Evolutionary conservation across 371 early-diverging fungal genomes (phyloP).

Genomic region (Lichtheimia ornata): DNA sequence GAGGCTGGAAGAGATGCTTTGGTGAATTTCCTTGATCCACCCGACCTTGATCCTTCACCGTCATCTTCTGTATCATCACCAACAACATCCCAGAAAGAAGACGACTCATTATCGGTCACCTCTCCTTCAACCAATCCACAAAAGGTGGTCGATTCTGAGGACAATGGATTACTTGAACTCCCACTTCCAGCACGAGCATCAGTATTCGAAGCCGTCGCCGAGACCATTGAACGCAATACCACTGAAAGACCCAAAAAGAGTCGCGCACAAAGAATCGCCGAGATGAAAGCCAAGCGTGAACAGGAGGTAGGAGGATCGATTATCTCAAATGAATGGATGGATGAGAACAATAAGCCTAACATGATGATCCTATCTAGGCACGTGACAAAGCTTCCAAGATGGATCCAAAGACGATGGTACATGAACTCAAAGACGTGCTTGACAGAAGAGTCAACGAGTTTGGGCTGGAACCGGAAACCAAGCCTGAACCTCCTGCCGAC

Average conservation of each 20-base stretch:
- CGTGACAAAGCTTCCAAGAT: slow-evolving; percentile 27
- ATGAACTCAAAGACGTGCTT: slow-evolving; percentile 65
- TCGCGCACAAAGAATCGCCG: slow-evolving; percentile 61
- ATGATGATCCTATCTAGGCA: slow-evolving; percentile 18
- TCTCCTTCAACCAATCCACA: slow-evolving; percentile 20
- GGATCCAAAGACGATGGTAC: slow-evolving; percentile 60
- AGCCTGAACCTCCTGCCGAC: background rate
- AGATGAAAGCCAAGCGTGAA: slow-evolving; percentile 52
- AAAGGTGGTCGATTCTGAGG: slow-evolving; percentile 33
- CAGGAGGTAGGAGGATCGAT: slow-evolving; percentile 41
- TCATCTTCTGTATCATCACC: slow-evolving; percentile 12
- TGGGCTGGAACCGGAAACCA: slow-evolving; percentile 20
- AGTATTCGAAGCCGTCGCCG: slow-evolving; percentile 48
- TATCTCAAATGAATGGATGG: background rate
- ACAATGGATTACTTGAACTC: slow-evolving; percentile 36
- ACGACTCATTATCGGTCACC: slow-evolving; percentile 15
- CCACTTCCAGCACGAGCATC: slow-evolving; percentile 45
- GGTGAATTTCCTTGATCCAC: slow-evolving; percentile 28
- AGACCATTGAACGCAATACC: slow-evolving; percentile 33
- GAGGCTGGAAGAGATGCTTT: slow-evolving; percentile 40
- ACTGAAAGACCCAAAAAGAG: slow-evolving; percentile 43
- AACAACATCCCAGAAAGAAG: slow-evolving; percentile 11
- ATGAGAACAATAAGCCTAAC: background rate
- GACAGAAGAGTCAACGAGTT: slow-evolving; percentile 46
- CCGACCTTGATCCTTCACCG: slow-evolving; percentile 19